Conservation (phyloP, 2,329 filamentous ascomycete genomes). For the Alternaria novae-zelandiae region DNA sequence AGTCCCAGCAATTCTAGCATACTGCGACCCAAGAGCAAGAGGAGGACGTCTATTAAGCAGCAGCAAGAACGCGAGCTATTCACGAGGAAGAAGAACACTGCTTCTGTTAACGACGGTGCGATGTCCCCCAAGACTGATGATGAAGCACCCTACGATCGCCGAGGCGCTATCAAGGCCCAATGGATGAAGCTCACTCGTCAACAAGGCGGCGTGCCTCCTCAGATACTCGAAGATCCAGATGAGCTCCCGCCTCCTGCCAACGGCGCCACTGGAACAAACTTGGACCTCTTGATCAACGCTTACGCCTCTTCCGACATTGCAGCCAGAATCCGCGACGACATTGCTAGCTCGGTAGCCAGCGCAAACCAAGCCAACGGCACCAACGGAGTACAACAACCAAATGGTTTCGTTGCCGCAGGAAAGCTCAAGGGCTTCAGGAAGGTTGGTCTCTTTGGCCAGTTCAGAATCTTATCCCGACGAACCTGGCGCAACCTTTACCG, state of each 20-base stretch:
- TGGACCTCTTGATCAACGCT: constrained; percentile 79
- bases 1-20: constrained; percentile 67
- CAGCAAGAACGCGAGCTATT: constrained; percentile 91
- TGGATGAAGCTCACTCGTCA: constrained; percentile 66
- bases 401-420: constrained; percentile 63
- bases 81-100: constrained; percentile 74
- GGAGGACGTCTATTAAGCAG: constrained; percentile 80
- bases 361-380: constrained; percentile 74
- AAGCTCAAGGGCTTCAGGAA: constrained; percentile 80
- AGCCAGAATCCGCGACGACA: constrained; percentile 75
- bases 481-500: constrained; percentile 98
- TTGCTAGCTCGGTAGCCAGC: constrained; percentile 69
- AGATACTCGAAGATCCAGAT: constrained; percentile 73
- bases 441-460: constrained; percentile 80
- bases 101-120: constrained; percentile 54
- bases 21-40: constrained; percentile 68
- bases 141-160: constrained; percentile 62
- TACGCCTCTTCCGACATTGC: constrained; percentile 83
- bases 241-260: constrained; percentile 64
- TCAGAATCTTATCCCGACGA: constrained; percentile 83
- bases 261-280: constrained; percentile 69
- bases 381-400: constrained; percentile 60
- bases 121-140: constrained; percentile 68
- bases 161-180: constrained; percentile 59
- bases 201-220: constrained; percentile 61